phyloP scores from a whole-genome alignment of 768 basidiomycete species.

The Termitomyces sp. region DNA sequence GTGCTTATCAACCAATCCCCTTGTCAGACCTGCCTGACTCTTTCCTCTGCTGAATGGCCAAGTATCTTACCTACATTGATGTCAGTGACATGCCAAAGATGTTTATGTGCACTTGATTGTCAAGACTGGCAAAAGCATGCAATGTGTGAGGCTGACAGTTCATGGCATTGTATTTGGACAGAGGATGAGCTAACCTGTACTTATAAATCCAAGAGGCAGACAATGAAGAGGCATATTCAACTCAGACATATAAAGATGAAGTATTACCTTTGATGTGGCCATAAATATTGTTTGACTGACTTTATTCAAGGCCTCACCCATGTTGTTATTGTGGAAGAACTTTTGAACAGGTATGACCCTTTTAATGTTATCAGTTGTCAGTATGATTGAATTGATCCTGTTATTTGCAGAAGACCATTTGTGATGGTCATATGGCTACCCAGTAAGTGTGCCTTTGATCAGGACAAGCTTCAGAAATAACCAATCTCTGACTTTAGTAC shows the following conservation, averaged over 20 bases:
- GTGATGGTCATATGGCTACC: slow-evolving; percentile 17
- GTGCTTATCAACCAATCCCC: background rate
- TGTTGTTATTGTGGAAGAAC: slow-evolving; percentile 12
- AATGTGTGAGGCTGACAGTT: background rate
- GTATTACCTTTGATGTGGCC: background rate
- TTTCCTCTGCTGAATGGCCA: background rate
- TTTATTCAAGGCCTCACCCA: slow-evolving; percentile 11
- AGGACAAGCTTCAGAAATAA: background rate
- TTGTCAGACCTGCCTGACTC: background rate
- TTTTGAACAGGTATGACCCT: slow-evolving; percentile 14
- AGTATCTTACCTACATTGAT: background rate
- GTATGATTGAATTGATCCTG: background rate
- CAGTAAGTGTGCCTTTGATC: slow-evolving; percentile 8
- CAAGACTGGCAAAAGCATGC: slow-evolving; percentile 13
- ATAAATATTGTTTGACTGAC: background rate
- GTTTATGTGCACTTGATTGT: background rate
- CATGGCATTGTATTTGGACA: slow-evolving; percentile 11
- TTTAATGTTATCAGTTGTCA: background rate
- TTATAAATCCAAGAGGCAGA: slow-evolving; percentile 17
- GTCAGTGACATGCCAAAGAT: background rate
- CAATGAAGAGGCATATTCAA: slow-evolving; percentile 20
- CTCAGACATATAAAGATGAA: slow-evolving; percentile 17
- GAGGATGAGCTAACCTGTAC: slow-evolving; percentile 7
- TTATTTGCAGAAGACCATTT: slow-evolving; percentile 15
- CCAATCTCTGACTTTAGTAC: slow-evolving; percentile 10